Base-by-base conservation (phyloP, 225 moss, liverwort and hornwort species). In the Rhytidiadelphus loreus region DNA sequence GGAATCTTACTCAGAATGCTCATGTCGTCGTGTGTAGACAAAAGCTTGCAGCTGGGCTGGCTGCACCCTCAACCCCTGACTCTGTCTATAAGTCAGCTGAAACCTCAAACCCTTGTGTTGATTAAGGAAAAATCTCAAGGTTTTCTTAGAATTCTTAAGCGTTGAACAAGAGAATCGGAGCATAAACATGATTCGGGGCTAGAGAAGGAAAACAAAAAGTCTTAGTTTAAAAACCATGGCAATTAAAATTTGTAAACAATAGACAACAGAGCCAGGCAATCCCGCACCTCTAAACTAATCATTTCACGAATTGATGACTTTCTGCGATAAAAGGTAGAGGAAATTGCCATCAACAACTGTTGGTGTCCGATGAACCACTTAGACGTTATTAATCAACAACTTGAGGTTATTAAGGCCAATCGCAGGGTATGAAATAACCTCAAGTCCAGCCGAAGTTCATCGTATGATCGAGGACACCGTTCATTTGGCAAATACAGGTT, bases 11-110 rank as follows among this genome's bases (percentile, higher is more conserved):
- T 89, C 88, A 95, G 52, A 81, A 95, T 77, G 88, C 94, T 95
- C 88, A 91, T 91, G 83, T 94, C 94, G 87, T 94, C 94, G 69
- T 95, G 95, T 33, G 94, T 91, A 64, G 94, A 92, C 85, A 95
- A 92, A 80, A 94, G 86, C 88, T 91, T 92, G 92, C 94, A 94
- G 88, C 92, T 92, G 72, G 93, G 93, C 87, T 91, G 90, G 81
- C 95, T 95, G 94, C 93, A 92, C 89, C 85, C 94, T 91, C 91
- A 93, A 92, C 66, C 86, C 87, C 92, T 92, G 88, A 91, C 83
- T 87, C 85, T 86, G 85, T 86, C 77, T 92, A 84, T 93, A 90
- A 94, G 87, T 88, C 89, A 84, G 56, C 89, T 92, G 87, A 85
- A 74, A 89, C 60, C 73, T 58, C 82, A 61, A 65, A 48, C 61